A percentile compares a stretch with the other conserved stretches of the same genome.
These are phyloP conservation scores for Penicillium diatomitis DNA, from an alignment of 495 filamentous ascomycete genomes.

Conservation along the genomic window DNA sequence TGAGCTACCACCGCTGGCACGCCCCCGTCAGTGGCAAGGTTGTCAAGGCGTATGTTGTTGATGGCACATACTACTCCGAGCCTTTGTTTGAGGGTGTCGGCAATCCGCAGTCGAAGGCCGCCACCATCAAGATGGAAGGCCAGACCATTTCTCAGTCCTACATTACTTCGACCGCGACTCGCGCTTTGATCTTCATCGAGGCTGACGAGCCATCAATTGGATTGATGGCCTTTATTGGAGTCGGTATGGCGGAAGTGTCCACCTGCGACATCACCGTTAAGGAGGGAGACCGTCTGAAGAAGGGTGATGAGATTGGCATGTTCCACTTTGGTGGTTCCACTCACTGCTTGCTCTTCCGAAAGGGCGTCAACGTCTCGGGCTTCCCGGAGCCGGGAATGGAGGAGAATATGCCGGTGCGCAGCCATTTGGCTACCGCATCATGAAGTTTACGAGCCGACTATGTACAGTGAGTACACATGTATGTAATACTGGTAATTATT, in stretches of 20 bases:
- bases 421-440: conserved; percentile 29
- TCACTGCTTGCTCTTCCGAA: conserved; percentile 51
- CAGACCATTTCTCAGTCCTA: conserved; percentile 59
- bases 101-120: conserved; percentile 30
- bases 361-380: conserved; percentile 21
- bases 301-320: conserved; percentile 63
- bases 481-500: too few relatives aligned
- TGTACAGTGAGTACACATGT: too few relatives aligned
- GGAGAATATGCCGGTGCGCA: conserved; percentile 50
- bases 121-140: conserved; percentile 46
- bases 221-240: conserved; percentile 53
- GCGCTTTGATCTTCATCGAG: conserved; percentile 59
- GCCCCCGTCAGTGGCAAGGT: conserved; percentile 51
- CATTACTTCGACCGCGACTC: conserved; percentile 46
- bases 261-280: conserved; percentile 58
- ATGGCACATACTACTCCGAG: conserved; percentile 63
- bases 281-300: conserved; percentile 49
- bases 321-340: conserved; percentile 67
- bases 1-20: conserved; percentile 68
- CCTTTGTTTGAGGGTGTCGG: conserved; percentile 43
- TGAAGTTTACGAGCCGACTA: background rate
- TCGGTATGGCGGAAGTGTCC: conserved; percentile 66
- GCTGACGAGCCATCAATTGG: conserved; percentile 59
- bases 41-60: conserved; percentile 42
- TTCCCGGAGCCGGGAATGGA: conserved; percentile 40